Percentiles rank a stretch among this genome's conserved stretches.
phyloP scores from a whole-genome alignment of 257 asterid genomes.

The Fraxinus excelsior region DNA sequence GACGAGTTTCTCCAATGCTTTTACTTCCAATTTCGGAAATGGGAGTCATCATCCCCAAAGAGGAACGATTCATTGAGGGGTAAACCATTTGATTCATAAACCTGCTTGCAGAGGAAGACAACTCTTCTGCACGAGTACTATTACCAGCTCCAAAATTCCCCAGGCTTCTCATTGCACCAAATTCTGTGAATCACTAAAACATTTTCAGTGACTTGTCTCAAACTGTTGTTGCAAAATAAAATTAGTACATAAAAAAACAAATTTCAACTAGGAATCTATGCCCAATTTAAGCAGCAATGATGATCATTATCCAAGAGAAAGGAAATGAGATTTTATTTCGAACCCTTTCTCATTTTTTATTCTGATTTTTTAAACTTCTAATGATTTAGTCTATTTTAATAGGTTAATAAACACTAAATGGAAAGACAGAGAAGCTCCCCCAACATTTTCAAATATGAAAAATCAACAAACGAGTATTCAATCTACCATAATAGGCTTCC shows the following conservation, averaged over 20 bases:
- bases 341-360: background rate
- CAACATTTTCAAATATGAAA: background rate
- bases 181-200: constrained; percentile 54
- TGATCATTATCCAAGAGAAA: background rate
- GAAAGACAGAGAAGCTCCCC: background rate
- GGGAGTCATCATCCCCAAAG: constrained; percentile 46
- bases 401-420: background rate
- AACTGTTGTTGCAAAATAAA: background rate
- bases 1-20: constrained; percentile 29
- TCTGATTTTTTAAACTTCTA: background rate
- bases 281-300: background rate
- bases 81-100: constrained; percentile 38
- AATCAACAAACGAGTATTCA: background rate
- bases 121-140: constrained; percentile 37
- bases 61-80: constrained; percentile 32
- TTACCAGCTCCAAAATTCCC: constrained; percentile 50
- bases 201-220: constrained; percentile 24
- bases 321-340: background rate
- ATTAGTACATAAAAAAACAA: background rate
- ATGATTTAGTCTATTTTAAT: background rate
- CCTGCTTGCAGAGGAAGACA: constrained; percentile 49
- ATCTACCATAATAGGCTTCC: background rate
- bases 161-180: constrained; percentile 51
- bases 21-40: constrained; percentile 45
- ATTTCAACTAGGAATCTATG: background rate